Base-by-base conservation (phyloP, 2,329 filamentous ascomycete genomes). In the Davidsoniella eucalypti region DNA sequence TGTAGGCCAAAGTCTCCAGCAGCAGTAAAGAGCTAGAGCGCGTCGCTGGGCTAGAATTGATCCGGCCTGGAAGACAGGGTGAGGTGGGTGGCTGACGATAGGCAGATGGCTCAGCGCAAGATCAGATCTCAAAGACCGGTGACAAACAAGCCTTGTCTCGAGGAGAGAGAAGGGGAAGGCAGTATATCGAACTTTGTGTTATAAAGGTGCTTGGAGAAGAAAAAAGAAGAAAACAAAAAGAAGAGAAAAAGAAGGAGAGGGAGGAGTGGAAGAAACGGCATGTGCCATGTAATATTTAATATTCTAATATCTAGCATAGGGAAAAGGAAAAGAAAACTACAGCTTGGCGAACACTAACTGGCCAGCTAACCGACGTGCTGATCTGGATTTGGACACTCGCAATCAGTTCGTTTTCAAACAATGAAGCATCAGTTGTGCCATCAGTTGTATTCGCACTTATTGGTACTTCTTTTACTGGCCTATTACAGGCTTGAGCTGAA, bases 21-120 rank as follows among this genome's bases (percentile, higher is more conserved):
- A 44, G 26, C 50, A 52, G 39, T 44, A 9, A 52, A 48, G 50
- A 44, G 50, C 50, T 44, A 51, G 44, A 50, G 40, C 25, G 47
- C 23, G 14, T 41, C 41, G 14, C 12, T 18, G n/a, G 7, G 17
- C 10, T 14, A 43, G 18, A 14, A 21, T 12, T 18, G 25, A 43
- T 23, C 12, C 18, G 41, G 5, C 41, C 10, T 43, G 16, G 39
- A 4, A 50, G 44, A 44, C 17, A 36, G 36, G 42, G 38, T 29
- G 17, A 25, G 41, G 16, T 25, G 41, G 29, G 26, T 38, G 47
- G 42, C 44, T 46, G 43, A 54, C 25, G 33, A 45, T 38, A 23
- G 16, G n/a, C 44, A 47, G 37, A 25, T 26, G 43, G 29, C 38
- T 23, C 21, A 21, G 47, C 26, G 18, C n/a, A 47, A 40, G 23